phyloP scores from a whole-genome alignment of 176 grass and related monocot species.

The Oryza australiensis region DNA sequence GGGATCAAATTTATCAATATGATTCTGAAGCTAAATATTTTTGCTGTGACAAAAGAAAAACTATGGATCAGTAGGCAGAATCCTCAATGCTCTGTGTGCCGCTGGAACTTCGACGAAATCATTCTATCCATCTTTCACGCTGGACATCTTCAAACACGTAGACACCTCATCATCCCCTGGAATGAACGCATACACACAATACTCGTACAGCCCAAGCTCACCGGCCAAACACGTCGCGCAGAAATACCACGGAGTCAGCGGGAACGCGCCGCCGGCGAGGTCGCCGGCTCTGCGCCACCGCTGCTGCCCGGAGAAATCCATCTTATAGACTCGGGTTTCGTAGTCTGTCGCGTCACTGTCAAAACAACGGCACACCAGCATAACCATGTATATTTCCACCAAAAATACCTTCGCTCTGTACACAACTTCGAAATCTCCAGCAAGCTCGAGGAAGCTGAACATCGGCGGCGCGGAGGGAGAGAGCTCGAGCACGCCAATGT shows the following conservation, averaged over 20 bases:
- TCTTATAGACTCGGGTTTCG: background rate
- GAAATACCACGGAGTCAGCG: background rate
- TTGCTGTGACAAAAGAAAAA: background rate
- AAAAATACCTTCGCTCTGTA: background rate
- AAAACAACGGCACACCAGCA: background rate
- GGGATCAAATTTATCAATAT: background rate
- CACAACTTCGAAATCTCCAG: background rate
- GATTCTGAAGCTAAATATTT: background rate
- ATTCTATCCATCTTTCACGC: background rate
- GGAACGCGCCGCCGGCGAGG: background rate
- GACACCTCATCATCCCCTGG: background rate
- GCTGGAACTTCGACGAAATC: background rate
- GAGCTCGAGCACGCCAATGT: background rate
- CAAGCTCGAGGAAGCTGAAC: background rate
- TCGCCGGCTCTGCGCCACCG: background rate
- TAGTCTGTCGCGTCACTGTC: background rate
- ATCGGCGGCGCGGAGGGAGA: background rate
- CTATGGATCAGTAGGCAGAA: conserved; percentile 1
- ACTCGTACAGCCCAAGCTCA: background rate
- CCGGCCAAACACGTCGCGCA: background rate
- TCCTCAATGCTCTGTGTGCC: background rate
- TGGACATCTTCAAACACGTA: background rate
- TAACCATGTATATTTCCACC: conserved; percentile 17
- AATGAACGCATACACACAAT: background rate
- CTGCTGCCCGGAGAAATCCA: background rate